These are phyloP conservation scores for Musa balbisiana DNA, from an alignment of 202 grass and related monocot genomes.

Conservation along the genomic window DNA sequence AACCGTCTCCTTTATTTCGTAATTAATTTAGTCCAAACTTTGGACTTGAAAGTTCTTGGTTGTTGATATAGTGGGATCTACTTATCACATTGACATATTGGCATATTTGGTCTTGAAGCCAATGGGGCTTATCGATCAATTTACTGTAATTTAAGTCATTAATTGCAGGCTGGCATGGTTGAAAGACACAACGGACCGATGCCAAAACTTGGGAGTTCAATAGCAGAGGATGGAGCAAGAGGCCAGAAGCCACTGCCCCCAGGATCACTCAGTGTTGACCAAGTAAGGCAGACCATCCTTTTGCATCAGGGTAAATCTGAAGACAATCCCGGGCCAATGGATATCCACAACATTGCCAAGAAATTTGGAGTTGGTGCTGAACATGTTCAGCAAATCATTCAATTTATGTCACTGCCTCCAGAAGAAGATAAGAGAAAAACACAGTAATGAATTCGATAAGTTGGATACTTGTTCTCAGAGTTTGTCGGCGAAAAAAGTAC, in stretches of 20 bases:
- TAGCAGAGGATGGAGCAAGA: constrained; percentile 16
- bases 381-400: constrained; percentile 53
- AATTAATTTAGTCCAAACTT: too few relatives aligned
- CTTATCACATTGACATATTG: too few relatives aligned
- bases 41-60: too few relatives aligned
- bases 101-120: too few relatives aligned
- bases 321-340: constrained; percentile 39
- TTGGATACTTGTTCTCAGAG: background rate
- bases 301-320: constrained; percentile 66
- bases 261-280: constrained; percentile 55
- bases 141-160: background rate
- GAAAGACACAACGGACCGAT: constrained; percentile 46
- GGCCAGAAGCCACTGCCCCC: constrained; percentile 37
- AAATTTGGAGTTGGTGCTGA: constrained; percentile 58
- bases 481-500: background rate
- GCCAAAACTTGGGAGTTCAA: constrained; percentile 67
- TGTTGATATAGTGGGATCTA: too few relatives aligned
- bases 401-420: constrained; percentile 59
- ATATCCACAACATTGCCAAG: constrained; percentile 46
- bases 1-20: too few relatives aligned
- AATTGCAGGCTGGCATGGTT: constrained; percentile 53
- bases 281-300: constrained; percentile 72
- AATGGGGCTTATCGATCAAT: too few relatives aligned
- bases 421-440: constrained; percentile 36
- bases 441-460: constrained; percentile 14